Conservation (phyloP, 768 basidiomycete genomes). For the Mrakia blollopis region DNA sequence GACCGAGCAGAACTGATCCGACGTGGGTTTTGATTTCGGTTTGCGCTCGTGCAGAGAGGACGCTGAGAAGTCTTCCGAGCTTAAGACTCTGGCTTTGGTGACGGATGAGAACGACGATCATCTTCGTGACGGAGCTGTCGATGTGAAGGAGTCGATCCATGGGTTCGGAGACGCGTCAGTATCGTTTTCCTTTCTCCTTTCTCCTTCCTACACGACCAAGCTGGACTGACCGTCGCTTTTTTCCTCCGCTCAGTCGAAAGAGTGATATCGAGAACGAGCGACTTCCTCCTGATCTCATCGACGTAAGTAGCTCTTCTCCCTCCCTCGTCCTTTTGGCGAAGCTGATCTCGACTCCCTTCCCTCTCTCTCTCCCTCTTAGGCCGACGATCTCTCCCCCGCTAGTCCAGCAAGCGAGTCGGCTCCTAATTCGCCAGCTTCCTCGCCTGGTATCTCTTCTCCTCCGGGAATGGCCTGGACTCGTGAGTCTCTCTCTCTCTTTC, state of each 20-base stretch:
- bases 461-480: constrained; percentile 30
- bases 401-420: constrained; percentile 18
- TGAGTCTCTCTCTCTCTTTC: constrained; percentile 39
- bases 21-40: background rate
- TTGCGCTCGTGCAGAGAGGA: constrained; percentile 91
- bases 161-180: constrained; percentile 94
- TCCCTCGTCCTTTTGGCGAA: constrained; percentile 33
- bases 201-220: background rate
- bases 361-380: constrained; percentile 1
- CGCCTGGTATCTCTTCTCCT: background rate
- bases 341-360: constrained; percentile 39
- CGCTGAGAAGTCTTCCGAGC: constrained; percentile 91
- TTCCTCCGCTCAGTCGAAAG: constrained; percentile 60
- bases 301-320: constrained; percentile 57
- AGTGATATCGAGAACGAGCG: constrained; percentile 99
- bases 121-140: constrained; percentile 83
- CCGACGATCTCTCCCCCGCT: constrained; percentile 23
- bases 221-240: background rate
- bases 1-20: too few relatives aligned
- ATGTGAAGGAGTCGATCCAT: constrained; percentile 87
- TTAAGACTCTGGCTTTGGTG: constrained; percentile 65
- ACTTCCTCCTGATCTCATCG: constrained; percentile 87
- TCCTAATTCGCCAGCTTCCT: background rate
- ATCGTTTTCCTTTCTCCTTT: background rate
- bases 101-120: constrained; percentile 54